phyloP scores from a whole-genome alignment of 805 yeast genomes.

The Yamadazyma akitaensis region DNA sequence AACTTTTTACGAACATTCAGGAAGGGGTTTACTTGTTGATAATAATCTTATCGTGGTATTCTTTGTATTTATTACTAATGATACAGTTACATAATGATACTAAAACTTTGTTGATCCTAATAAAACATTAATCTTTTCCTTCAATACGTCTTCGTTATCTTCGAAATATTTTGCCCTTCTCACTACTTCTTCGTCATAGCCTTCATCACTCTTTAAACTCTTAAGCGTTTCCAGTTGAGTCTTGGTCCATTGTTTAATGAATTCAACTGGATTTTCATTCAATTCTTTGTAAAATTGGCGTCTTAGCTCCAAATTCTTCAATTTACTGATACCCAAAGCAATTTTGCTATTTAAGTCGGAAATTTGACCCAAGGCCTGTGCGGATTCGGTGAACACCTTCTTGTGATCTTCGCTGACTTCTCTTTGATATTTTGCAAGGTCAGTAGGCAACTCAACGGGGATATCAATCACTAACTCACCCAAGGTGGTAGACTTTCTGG shows the following conservation, averaged over 20 bases:
- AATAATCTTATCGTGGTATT: too few relatives aligned
- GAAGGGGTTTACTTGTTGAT: too few relatives aligned
- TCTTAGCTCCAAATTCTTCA: conserved; percentile 57
- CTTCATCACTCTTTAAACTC: conserved; percentile 85
- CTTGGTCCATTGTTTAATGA: conserved; percentile 68
- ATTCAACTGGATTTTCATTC: conserved; percentile 72
- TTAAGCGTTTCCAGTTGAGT: conserved; percentile 83
- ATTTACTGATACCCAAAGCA: conserved; percentile 48
- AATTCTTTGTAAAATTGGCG: conserved; percentile 75
- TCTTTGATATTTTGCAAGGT: conserved; percentile 32
- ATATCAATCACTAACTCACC: conserved; percentile 82
- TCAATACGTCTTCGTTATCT: conserved; percentile 62
- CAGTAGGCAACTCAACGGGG: conserved; percentile 41
- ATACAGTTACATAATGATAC: background rate
- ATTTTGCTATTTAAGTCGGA: conserved; percentile 43
- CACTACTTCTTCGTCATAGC: conserved; percentile 82
- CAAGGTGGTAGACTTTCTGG: conserved; percentile 71
- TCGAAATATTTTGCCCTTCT: conserved; percentile 78
- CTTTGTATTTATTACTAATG: background rate
- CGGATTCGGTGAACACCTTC: conserved; percentile 39
- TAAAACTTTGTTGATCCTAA: conserved; percentile 52
- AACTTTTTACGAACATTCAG: too few relatives aligned
- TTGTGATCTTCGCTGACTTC: conserved; percentile 37
- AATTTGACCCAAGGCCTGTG: conserved; percentile 42
- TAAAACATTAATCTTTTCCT: conserved; percentile 75